Evolutionary conservation across 352 stramenopile species (phyloP), one percentile per base, ranked within the genome.

Genomic region (Pythium phragmiticola): DNA sequence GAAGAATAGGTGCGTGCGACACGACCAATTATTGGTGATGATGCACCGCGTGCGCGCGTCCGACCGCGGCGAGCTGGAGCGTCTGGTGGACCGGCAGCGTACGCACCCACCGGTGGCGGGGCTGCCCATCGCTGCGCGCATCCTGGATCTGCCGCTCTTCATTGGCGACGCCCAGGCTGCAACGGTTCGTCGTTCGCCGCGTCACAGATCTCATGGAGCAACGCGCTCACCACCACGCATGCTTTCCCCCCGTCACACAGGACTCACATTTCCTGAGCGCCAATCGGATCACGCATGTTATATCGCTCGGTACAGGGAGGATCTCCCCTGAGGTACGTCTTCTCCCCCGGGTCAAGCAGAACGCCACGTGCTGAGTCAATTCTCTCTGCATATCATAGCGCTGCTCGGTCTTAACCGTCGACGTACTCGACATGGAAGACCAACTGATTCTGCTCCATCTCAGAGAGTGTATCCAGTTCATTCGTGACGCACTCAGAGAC

Each of bases 371-470:
- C 16, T 19, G 2, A 46, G 17, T 46, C 4, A 9, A n/a, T 3
- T 0, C 8, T 46, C 39, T 46, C 11, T 46, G 7, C 16, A 16
- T 7, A 39, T 48, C 21, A 19, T 52, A 86, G 67, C 45, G 42
- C 52, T 80, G 69, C 56, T 63, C 74, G 37, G 70, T 84, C 26
- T 67, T 87, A 48, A 45, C 73, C 13, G 71, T 93, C 26, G 82
- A 88, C 54, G 79, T 93, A 28, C 49, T 93, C 23, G 84, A 93
- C 52, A 84, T 91, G 80, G 82, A 93, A 51, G 74, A 91, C 43
- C 73, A 89, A 61, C 65, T 91, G 16, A 56, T 93, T 19, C 55
- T 93, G n/a, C 60, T 69, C 19, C 75, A 91, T 56, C 84, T 93
- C n/a, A 48, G 73, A 3, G 53, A 73, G 39, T 90, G 84, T 57